Base-by-base conservation (phyloP, 192 early-diverging fungal genomes). In the Coemansia sp. region DNA sequence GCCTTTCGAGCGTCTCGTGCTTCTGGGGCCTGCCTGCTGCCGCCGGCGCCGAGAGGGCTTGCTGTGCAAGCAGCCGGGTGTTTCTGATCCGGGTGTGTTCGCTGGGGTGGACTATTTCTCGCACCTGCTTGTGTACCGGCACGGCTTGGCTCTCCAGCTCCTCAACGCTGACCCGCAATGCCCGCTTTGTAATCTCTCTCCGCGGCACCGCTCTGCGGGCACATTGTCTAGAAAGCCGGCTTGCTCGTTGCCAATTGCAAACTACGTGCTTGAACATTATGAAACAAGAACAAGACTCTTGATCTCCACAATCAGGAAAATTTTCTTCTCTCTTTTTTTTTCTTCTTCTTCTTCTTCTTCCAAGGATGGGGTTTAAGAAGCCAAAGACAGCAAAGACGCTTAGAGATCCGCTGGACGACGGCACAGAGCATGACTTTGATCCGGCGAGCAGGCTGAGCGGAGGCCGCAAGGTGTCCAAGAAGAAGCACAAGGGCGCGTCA, bases 311-410 rank as follows among this genome's bases (percentile, higher is more conserved):
- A 26, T 26, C 23, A 26, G 4, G 23, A 26, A 26, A 26, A 26
- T 26, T 26, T 26, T 26, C 23, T 26, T 26, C 23, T 26, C 23
- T 26, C 4, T 26, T 3, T 26, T 26, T 26, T 26, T 26, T 26
- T 26, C 38, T 2, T 39, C 2, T 39, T 6, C 36, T 12, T 37
- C 39, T 40, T 40, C 10, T 42, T 1, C 40, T n/a, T 3, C 0
- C 18, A 26, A 16, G 10, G 12, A 76, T 76, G 72, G 66, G 72
- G 21, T 76, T 76, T 53, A 69, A 68, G 41, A 65, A 61, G 31
- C 66, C 72, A 61, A 76, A 76, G 63, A 55, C 57, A 9, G 21
- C 23, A 33, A 69, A 69, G 55, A 19, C 37, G 3, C 33, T 45
- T 6, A 55, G 23, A 6, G 43, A 53, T 26, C 61, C 53, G 23